Conservation (phyloP, 495 filamentous ascomycete genomes). For the Hyaloscypha variabilis region DNA sequence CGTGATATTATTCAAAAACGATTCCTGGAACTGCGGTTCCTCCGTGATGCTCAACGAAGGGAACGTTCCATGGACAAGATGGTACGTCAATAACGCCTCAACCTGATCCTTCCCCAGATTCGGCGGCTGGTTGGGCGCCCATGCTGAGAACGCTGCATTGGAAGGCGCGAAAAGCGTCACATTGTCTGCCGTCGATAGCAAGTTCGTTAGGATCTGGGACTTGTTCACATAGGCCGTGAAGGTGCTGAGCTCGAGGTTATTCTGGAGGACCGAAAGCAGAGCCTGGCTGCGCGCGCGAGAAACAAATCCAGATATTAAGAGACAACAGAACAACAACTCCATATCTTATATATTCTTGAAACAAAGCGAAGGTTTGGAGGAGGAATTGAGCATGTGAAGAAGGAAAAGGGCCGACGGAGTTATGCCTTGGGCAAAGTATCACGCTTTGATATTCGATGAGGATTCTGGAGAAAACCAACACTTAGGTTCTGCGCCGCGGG, state of each 20-base stretch:
- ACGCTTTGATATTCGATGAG: too few relatives aligned
- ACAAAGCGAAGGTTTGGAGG: too few relatives aligned
- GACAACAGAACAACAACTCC: too few relatives aligned
- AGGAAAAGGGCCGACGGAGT: too few relatives aligned
- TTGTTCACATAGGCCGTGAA: conserved; percentile 5
- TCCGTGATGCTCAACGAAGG: background rate
- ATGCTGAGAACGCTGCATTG: background rate
- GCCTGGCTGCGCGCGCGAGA: too few relatives aligned
- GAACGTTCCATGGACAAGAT: background rate
- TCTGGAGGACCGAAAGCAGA: too few relatives aligned
- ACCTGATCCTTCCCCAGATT: background rate
- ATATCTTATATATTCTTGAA: too few relatives aligned
- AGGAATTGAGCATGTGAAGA: too few relatives aligned
- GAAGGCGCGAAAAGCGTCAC: background rate
- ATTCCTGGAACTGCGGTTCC: background rate
- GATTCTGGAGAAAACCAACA: too few relatives aligned
- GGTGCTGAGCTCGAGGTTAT: conserved; percentile 1
- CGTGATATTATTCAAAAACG: background rate
- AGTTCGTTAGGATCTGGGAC: conserved; percentile 1
- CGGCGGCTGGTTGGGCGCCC: background rate
- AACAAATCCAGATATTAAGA: too few relatives aligned
- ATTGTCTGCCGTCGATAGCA: background rate
- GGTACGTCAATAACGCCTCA: background rate
- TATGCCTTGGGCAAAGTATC: too few relatives aligned
- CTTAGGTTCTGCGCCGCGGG: too few relatives aligned